These are phyloP conservation scores for Solanum rostratum DNA, from an alignment of 257 asterid species.

Conservation along the genomic window DNA sequence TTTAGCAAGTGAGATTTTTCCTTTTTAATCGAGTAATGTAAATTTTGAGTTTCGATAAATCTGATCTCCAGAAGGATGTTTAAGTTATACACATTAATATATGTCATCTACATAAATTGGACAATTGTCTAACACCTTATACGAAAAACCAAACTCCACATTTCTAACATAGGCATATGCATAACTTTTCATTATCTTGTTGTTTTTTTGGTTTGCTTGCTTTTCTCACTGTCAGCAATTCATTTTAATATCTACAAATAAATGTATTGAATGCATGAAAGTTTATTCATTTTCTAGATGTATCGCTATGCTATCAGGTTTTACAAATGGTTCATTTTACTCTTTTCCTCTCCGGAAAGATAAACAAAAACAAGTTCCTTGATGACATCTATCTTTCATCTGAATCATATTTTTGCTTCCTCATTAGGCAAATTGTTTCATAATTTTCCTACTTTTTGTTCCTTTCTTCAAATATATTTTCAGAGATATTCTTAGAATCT, in stretches of 20 bases:
- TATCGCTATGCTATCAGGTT: not conserved
- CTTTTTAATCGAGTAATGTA: not conserved
- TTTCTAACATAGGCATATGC: not conserved
- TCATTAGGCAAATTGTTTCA: too few species aligned
- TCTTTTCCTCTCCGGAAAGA: not conserved
- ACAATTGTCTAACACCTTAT: not conserved
- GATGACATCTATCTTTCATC: not conserved
- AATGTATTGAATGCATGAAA: not conserved
- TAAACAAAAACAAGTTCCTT: not conserved
- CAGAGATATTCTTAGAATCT: not conserved
- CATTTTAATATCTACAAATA: not conserved
- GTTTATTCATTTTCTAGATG: too few species aligned
- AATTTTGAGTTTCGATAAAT: not conserved
- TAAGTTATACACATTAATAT: not conserved
- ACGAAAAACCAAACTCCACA: too few species aligned
- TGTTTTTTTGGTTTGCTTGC: not conserved
- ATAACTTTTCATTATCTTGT: not conserved
- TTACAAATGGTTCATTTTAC: not conserved
- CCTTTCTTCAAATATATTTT: too few species aligned
- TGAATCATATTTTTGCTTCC: not conserved
- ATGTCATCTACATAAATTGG: not conserved
- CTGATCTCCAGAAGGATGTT: not conserved
- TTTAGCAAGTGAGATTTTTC: not conserved
- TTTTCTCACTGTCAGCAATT: not conserved
- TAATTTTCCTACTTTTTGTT: too few species aligned